Percentiles rank a stretch among this genome's conserved stretches.
Evolutionary conservation across 177 flowering plant species (phyloP).

Genomic region (Vitis hybrid): DNA sequence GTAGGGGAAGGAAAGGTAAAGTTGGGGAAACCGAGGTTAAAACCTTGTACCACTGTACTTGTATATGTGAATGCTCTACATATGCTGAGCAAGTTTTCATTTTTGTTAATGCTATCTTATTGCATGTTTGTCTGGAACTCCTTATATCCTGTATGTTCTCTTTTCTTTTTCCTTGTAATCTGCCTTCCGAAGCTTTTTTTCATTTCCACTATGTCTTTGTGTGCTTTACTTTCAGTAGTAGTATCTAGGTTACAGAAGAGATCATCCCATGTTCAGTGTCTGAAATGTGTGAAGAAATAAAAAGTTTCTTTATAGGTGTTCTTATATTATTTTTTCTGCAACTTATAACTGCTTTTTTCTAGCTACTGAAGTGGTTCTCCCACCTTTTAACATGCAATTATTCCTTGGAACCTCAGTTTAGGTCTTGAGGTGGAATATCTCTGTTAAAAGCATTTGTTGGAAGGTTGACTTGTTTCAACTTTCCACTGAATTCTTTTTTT

Average conservation of each 20-base stretch:
- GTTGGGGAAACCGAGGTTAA: conserved; percentile 41
- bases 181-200: not conserved
- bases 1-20: conserved; percentile 69
- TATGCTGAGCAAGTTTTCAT: conserved; percentile 21
- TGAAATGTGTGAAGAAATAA: no score
- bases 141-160: conserved; percentile 4
- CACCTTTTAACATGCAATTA: not conserved
- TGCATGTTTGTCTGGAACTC: conserved; percentile 18
- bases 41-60: conserved; percentile 32
- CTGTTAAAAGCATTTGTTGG: no score
- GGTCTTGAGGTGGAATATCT: no score
- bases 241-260: not conserved
- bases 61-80: conserved; percentile 29
- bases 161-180: conserved; percentile 2
- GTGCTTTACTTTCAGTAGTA: conserved; percentile 7
- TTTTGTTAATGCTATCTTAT: conserved; percentile 21
- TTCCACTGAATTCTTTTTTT: no score
- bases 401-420: no score
- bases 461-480: no score
- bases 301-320: not conserved
- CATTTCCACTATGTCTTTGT: conserved; percentile 8
- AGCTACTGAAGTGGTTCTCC: no score
- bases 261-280: no score
- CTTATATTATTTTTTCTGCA: not conserved
- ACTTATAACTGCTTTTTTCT: not conserved